Conservation (phyloP, 306 rosid species). For the Cucurbita maxima region DNA sequence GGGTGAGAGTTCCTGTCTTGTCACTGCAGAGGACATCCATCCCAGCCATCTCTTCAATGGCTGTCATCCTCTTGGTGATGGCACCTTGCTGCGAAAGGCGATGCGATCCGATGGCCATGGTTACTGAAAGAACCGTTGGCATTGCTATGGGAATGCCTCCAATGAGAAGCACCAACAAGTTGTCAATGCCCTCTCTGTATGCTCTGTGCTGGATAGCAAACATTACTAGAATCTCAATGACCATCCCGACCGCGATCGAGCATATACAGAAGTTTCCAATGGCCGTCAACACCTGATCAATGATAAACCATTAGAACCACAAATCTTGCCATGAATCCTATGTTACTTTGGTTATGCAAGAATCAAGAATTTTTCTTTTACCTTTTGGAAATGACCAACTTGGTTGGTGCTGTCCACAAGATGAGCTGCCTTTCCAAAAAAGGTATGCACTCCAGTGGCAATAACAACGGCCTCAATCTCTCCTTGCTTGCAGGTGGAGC, state of each 20-base stretch:
- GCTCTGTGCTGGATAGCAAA: slow-evolving; percentile 55
- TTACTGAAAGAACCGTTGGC: slow-evolving; percentile 90
- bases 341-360: not conserved
- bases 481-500: slow-evolving; percentile 92
- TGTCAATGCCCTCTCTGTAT: slow-evolving; percentile 86
- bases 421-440: slow-evolving; percentile 93
- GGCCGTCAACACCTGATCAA: slow-evolving; percentile 64
- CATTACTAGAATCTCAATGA: slow-evolving; percentile 69
- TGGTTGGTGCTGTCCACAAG: slow-evolving; percentile 92
- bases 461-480: slow-evolving; percentile 86
- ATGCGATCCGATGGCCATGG: slow-evolving; percentile 95
- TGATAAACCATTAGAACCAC: not conserved
- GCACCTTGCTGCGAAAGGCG: slow-evolving; percentile 82
- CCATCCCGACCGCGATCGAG: slow-evolving; percentile 75
- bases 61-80: slow-evolving; percentile 95
- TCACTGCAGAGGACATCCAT: slow-evolving; percentile 95
- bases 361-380: not conserved
- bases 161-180: slow-evolving; percentile 73
- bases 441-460: slow-evolving; percentile 89
- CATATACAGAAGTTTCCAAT: slow-evolving; percentile 89
- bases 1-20: slow-evolving; percentile 94
- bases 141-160: slow-evolving; percentile 97
- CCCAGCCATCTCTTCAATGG: slow-evolving; percentile 95
- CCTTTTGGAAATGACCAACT: slow-evolving; percentile 93
- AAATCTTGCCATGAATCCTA: not conserved